Evolutionary conservation across 441 rosid genomes (phyloP).

Genomic region (Jatropha multifida): DNA sequence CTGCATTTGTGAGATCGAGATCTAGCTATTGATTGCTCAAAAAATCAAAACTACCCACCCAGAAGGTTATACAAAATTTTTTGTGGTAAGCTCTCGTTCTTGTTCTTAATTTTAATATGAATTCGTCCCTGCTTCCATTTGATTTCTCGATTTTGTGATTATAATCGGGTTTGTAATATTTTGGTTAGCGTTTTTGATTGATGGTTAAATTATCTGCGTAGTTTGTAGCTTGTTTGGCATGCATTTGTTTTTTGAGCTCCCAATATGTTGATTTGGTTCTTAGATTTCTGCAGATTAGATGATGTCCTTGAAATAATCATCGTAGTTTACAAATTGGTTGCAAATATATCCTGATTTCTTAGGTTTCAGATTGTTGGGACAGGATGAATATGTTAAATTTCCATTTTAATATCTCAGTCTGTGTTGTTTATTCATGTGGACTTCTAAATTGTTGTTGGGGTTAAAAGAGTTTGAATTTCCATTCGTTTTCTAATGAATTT

Average conservation of each 20-base stretch:
- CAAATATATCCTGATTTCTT: neutral
- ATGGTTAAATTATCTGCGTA: neutral
- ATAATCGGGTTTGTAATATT: neutral
- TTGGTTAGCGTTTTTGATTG: neutral
- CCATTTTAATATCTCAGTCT: neutral
- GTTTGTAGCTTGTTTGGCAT: neutral
- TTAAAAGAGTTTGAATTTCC: neutral
- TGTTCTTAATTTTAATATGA: neutral
- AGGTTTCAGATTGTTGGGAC: neutral
- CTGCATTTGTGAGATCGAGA: constrained; percentile 1
- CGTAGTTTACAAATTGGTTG: neutral
- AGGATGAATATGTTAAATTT: neutral
- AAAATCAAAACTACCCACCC: neutral
- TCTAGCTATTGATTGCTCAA: neutral
- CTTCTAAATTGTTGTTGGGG: neutral
- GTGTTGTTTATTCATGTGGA: neutral
- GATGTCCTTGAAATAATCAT: neutral
- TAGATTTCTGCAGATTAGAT: neutral
- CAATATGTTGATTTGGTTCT: neutral
- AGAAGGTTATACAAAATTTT: neutral
- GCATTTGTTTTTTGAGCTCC: neutral
- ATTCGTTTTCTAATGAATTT: neutral
- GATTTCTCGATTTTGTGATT: neutral
- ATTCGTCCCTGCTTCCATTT: neutral
- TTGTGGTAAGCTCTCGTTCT: neutral